Evolutionary conservation across 805 yeast genomes (phyloP).

Genomic region (Cyberlindnera mrakii): DNA sequence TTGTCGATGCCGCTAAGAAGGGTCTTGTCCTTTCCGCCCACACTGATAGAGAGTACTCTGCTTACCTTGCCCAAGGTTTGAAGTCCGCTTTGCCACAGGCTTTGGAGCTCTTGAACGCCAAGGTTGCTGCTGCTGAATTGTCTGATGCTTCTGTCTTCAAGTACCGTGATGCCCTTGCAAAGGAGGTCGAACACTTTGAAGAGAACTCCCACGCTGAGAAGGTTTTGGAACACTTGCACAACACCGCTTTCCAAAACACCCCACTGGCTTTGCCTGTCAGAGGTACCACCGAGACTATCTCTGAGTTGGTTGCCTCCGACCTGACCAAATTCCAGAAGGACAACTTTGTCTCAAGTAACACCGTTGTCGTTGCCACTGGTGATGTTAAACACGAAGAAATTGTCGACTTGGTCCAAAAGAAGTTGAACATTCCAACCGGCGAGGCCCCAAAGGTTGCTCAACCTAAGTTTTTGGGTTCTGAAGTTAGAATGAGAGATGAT

Average conservation of each 20-base stretch:
- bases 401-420: conserved; percentile 56
- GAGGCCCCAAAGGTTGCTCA: conserved; percentile 41
- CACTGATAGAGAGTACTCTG: conserved; percentile 59
- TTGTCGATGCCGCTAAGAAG: conserved; percentile 31
- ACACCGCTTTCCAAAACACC: conserved; percentile 84
- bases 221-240: conserved; percentile 68
- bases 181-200: conserved; percentile 51
- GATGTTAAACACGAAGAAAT: conserved; percentile 63
- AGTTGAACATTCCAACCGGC: conserved; percentile 45
- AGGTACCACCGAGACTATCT: conserved; percentile 66
- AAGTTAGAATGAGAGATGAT: conserved; percentile 84
- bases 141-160: conserved; percentile 40
- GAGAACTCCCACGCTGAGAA: conserved; percentile 43
- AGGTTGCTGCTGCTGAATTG: conserved; percentile 31
- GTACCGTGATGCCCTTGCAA: conserved; percentile 40
- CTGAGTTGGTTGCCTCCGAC: conserved; percentile 53
- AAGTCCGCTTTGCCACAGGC: conserved; percentile 48
- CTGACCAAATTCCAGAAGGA: conserved; percentile 47
- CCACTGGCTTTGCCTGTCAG: conserved; percentile 69
- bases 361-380: conserved; percentile 68
- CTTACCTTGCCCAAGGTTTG: conserved; percentile 50
- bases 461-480: conserved; percentile 76
- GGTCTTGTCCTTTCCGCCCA: conserved; percentile 55
- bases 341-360: conserved; percentile 56
- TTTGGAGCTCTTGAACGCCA: conserved; percentile 42